Base-by-base conservation (phyloP, 352 stramenopile species). In the Globisporangium paddicum region DNA sequence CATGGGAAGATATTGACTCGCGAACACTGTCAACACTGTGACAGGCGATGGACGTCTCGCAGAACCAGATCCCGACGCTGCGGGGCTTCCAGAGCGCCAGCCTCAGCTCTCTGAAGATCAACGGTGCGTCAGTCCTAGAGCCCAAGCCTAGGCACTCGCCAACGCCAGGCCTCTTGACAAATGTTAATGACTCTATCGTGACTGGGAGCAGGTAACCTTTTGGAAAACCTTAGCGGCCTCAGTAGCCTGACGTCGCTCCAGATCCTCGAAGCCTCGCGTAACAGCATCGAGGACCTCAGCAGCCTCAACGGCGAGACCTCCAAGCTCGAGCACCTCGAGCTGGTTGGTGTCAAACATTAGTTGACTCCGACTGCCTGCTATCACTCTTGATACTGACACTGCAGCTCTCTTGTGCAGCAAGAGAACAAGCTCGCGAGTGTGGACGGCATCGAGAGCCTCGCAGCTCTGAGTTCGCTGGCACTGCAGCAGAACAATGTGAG, bases 361-460 rank as follows among this genome's bases (percentile, higher is more conserved):
- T n/a, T n/a, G n/a, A n/a, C n/a, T 13, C 5, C 23, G 54, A 5
- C 25, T 35, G 41, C 11, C 18, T 40, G 16, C 19, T 28, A 32
- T 6, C 6, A 32, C 28, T 32, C 6, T 42, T 42, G 37, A 42
- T 42, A 44, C 16, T 21, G 16, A 44, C n/a, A 28, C 19, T 50
- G 11, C n/a, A 19, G 7, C 10, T 44, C 5, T 23, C 8, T 3
- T 6, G 10, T 32, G 9, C 40, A 92, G 83, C 77, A 80, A 49
- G 79, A 89, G 26, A 93, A 89, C 68, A 87, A 89, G 45, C 55
- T 93, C 34, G 61, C 71, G 11, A 78, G 52, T 2, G 50, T 91
- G 8, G 69, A 63, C 8, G 83, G 79, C 0, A 71, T 93, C 34
- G 81, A 90, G 38, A 66, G 58, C 5, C 55, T 91, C 5, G 18